These are phyloP conservation scores for Heterobasidion parviporum DNA, from an alignment of 1,284 basidiomycete genomes.

Conservation along the genomic window DNA sequence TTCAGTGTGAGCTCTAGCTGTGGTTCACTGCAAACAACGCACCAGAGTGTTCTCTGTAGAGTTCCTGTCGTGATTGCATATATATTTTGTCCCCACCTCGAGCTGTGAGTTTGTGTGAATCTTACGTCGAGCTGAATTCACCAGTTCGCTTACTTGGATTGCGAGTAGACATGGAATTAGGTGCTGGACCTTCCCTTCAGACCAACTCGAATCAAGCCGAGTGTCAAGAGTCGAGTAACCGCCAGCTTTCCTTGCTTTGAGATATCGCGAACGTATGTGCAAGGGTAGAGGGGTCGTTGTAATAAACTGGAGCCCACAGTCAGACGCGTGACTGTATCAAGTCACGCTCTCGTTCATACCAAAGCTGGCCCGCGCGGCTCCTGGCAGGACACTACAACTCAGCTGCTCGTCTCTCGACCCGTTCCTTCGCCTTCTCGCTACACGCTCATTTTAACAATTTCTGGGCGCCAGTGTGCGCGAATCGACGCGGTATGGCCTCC, in stretches of 20 bases:
- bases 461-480: not conserved
- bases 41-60: not conserved
- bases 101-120: too few relatives aligned
- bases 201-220: not conserved
- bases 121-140: not conserved
- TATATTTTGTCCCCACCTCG: not conserved
- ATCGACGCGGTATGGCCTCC: constrained; percentile 6
- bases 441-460: not conserved
- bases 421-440: not conserved
- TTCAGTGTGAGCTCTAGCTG: not conserved
- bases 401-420: too few relatives aligned
- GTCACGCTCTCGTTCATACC: too few relatives aligned
- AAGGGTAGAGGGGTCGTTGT: too few relatives aligned
- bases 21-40: not conserved
- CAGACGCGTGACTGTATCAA: too few relatives aligned
- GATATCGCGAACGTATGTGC: too few relatives aligned
- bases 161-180: not conserved
- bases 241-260: too few relatives aligned
- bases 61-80: not conserved
- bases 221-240: too few relatives aligned
- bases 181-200: not conserved
- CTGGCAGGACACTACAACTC: too few relatives aligned
- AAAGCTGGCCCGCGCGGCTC: too few relatives aligned
- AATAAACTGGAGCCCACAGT: too few relatives aligned
- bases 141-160: not conserved